These are phyloP conservation scores for Saccharomycopsis sp. DNA, from an alignment of 805 yeast species.

Conservation along the genomic window DNA sequence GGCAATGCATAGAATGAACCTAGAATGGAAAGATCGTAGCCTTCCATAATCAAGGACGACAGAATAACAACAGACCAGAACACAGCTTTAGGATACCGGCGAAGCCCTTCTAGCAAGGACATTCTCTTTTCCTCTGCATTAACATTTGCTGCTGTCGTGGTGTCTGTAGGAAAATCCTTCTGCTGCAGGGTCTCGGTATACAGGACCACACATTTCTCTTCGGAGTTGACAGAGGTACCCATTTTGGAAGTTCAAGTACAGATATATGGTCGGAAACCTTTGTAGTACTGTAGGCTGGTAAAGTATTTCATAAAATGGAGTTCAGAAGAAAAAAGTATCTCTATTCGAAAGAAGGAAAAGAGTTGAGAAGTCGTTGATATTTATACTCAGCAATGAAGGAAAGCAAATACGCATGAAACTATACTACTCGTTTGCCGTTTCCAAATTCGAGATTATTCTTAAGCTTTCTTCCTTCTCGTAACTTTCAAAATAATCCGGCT, in stretches of 20 bases:
- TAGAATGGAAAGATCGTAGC: slow-evolving; percentile 39
- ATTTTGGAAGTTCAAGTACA: neutral
- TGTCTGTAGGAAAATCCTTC: neutral
- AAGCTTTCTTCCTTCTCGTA: too few species aligned
- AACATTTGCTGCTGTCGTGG: neutral
- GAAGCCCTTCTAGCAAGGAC: slow-evolving; percentile 36
- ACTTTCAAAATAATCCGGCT: too few species aligned
- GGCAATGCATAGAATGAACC: slow-evolving; percentile 40
- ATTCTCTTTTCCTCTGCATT: neutral
- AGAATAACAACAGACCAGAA: slow-evolving; percentile 41
- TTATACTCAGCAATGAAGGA: too few species aligned
- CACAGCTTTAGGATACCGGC: slow-evolving; percentile 30
- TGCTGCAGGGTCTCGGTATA: neutral
- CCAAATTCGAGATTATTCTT: too few species aligned
- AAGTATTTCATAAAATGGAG: too few species aligned
- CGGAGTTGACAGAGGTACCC: neutral
- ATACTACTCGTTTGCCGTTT: too few species aligned
- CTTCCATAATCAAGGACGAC: slow-evolving; percentile 41
- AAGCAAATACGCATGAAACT: too few species aligned
- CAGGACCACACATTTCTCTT: neutral
- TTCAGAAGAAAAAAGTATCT: too few species aligned
- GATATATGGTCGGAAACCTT: too few species aligned
- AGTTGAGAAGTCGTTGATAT: too few species aligned
- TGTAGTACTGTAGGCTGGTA: too few species aligned
- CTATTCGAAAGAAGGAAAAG: too few species aligned